Evolutionary conservation across 768 basidiomycete genomes (phyloP).

Genomic region (Mycena floridula): DNA sequence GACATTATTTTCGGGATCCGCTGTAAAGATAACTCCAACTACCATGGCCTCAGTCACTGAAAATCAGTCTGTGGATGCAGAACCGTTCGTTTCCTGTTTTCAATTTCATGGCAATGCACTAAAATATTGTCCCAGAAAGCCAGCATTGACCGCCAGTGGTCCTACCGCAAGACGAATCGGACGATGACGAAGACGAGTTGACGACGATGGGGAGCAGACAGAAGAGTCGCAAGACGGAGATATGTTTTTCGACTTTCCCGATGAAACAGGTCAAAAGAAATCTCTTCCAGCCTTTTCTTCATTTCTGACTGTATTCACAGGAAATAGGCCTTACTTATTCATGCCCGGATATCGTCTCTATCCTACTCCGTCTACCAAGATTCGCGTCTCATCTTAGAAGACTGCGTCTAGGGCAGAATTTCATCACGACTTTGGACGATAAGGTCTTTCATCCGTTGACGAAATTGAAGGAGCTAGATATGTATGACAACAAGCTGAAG

Average conservation of each 20-base stretch:
- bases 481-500: slow-evolving; percentile 96
- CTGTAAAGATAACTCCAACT: no score
- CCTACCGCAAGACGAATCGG: slow-evolving; percentile 39
- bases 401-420: slow-evolving; percentile 85
- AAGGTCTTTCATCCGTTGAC: slow-evolving; percentile 60
- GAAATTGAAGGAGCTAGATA: slow-evolving; percentile 81
- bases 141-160: slow-evolving; percentile 32
- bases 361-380: slow-evolving; percentile 60
- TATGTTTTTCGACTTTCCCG: slow-evolving; percentile 72
- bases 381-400: slow-evolving; percentile 66
- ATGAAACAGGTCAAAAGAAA: slow-evolving; percentile 86
- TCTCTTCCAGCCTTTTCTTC: neutral
- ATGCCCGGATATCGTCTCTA: slow-evolving; percentile 69
- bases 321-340: slow-evolving; percentile 85
- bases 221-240: slow-evolving; percentile 56
- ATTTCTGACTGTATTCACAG: slow-evolving; percentile 29
- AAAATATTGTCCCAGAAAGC: neutral
- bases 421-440: slow-evolving; percentile 66
- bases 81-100: no score
- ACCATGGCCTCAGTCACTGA: no score
- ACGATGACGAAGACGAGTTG: slow-evolving; percentile 31
- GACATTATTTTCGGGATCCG: no score
- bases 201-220: slow-evolving; percentile 32
- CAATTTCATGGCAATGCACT: neutral
- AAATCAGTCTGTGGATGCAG: no score